A percentile compares a stretch with the other conserved stretches of the same genome.
phyloP scores from a whole-genome alignment of 192 early-diverging fungal genomes.

The Coemansia sp. region DNA sequence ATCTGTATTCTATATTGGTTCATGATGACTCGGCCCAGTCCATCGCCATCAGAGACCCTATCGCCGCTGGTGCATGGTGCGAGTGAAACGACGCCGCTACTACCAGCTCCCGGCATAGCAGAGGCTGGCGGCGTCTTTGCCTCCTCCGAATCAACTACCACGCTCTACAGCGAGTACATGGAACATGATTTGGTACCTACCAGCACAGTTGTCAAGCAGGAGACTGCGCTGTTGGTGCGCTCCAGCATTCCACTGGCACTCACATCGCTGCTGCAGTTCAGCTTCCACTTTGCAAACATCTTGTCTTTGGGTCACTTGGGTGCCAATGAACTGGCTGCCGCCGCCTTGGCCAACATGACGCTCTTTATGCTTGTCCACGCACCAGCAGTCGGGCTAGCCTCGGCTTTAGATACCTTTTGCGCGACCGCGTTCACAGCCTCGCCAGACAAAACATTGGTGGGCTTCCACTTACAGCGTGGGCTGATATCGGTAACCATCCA shows the following conservation, averaged over 20 bases:
- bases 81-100: constrained; percentile 25
- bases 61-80: not conserved
- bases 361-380: constrained; percentile 69
- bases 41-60: not conserved
- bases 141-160: constrained; percentile 1
- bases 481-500: constrained; percentile 73
- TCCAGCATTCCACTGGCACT: constrained; percentile 32
- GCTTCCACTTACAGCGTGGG: constrained; percentile 77
- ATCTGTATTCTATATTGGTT: too few relatives aligned
- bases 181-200: constrained; percentile 16
- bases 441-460: constrained; percentile 65
- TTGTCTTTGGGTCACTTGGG: constrained; percentile 67
- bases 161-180: constrained; percentile 6
- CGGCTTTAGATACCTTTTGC: constrained; percentile 78
- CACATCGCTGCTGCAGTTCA: constrained; percentile 68
- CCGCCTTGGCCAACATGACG: constrained; percentile 74
- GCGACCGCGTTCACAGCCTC: constrained; percentile 73
- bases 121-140: constrained; percentile 2
- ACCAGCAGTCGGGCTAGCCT: constrained; percentile 69
- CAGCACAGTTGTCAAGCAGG: constrained; percentile 20
- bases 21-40: constrained; percentile 2
- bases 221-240: constrained; percentile 15
- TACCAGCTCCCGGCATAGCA: not conserved
- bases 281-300: constrained; percentile 64
- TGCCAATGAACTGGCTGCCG: constrained; percentile 68